phyloP scores from a whole-genome alignment of 2,329 filamentous ascomycete species.

The Fusarium compactum region DNA sequence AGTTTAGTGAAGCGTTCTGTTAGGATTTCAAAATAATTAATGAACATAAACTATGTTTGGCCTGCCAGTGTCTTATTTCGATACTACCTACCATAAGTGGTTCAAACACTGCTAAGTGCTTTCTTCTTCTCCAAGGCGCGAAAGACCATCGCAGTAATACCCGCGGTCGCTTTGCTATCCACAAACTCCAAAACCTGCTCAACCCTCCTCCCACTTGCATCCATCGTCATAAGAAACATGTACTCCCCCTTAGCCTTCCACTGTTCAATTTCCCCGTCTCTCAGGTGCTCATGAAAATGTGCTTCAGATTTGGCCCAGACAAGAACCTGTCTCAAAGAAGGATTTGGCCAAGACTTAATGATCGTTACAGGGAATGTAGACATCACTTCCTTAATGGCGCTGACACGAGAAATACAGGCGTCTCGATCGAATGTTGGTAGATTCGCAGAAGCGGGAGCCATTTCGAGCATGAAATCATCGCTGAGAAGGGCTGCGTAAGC shows the following conservation, averaged over 20 bases:
- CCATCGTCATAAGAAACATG: neutral
- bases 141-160: neutral
- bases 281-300: neutral
- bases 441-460: neutral
- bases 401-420: neutral
- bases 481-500: neutral
- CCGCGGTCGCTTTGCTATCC: neutral
- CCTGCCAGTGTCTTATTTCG: no score
- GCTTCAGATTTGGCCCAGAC: neutral
- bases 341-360: neutral
- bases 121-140: neutral
- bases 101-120: neutral
- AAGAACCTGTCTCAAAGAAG: neutral
- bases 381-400: neutral
- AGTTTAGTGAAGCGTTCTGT: neutral
- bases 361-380: neutral
- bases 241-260: neutral
- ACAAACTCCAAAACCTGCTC: neutral
- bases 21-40: no score
- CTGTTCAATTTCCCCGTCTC: neutral
- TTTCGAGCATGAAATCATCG: neutral
- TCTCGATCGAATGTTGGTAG: neutral
- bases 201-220: neutral
- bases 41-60: no score
- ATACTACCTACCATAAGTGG: no score